Evolutionary conservation across 2,329 filamentous ascomycete genomes (phyloP).

Genomic region (Emmonsiellopsis sp.): DNA sequence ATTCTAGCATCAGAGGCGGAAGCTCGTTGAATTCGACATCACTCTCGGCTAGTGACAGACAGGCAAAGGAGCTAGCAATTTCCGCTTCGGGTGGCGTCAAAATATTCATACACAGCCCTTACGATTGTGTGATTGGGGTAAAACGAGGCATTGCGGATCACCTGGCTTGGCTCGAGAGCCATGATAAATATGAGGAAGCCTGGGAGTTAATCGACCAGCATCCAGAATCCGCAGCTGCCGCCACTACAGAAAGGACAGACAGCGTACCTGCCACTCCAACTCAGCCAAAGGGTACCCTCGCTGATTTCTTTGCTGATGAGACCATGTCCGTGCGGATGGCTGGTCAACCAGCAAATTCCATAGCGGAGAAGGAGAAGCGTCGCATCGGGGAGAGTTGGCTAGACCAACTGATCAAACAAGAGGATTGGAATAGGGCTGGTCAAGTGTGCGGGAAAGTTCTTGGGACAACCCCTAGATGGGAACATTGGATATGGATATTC

Average conservation of each 20-base stretch:
- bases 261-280: conserved; percentile 23
- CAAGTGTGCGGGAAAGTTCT: conserved; percentile 76
- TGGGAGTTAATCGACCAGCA: conserved; percentile 87
- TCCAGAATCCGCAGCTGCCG: conserved; percentile 55
- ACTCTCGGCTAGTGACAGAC: conserved; percentile 32
- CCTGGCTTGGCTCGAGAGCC: conserved; percentile 74
- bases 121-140: conserved; percentile 88
- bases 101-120: conserved; percentile 92
- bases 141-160: conserved; percentile 82
- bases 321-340: conserved; percentile 1
- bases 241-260: conserved; percentile 27
- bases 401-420: conserved; percentile 66
- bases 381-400: conserved; percentile 91
- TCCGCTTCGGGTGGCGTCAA: conserved; percentile 55
- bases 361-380: conserved; percentile 76
- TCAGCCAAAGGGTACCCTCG: conserved; percentile 38
- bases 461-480: conserved; percentile 72
- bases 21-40: conserved; percentile 48
- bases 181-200: conserved; percentile 69
- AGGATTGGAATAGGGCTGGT: conserved; percentile 70
- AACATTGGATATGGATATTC: conserved; percentile 93
- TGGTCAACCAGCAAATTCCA: conserved; percentile 41
- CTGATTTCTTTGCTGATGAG: conserved; percentile 67
- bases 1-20: conserved; percentile 41
- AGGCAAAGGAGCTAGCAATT: conserved; percentile 36